Base-by-base conservation (phyloP, 2,329 filamentous ascomycete genomes). In the Ophiostoma quercus region DNA sequence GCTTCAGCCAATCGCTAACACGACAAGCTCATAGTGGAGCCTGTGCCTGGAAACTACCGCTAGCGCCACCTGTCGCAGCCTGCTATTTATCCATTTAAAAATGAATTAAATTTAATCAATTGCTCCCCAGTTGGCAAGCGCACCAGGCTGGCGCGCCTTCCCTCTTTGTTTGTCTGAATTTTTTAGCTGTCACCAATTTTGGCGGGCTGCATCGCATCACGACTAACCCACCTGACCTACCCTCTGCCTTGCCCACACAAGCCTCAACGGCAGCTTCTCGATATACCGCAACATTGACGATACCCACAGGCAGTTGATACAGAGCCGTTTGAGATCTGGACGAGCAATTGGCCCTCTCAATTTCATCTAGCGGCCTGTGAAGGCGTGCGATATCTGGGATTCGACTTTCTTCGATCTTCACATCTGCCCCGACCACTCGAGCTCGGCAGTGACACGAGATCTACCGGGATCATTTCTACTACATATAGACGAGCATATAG, bases 141-240 rank as follows among this genome's bases (percentile, higher is more conserved):
- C 60, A 63, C 60, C 60, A 37, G 60, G 60, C 60, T 63, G 60
- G 60, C 60, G 60, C 63, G 63, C 69, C 66, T 70, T 54, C 41
- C 67, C 37, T 66, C 69, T 66, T 43, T 65, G 69, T 69, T 39
- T 22, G 34, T 71, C 43, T 70, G n/a, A 68, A 70, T 68, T 68
- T 71, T 71, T 71, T 69, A 66, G 66, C 66, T 57, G 14, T 54
- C 68, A 69, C 43, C 25, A 25, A 66, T 37, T 47, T 47, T 67
- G 47, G 68, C 29, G 39, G 68, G 68, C 68, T 66, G 68, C 51
- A 37, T 63, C 37, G 47, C 34, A 43, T 60, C 25, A 63, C 57
- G 54, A 62, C 54, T 14, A 39, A 65, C 62, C 62, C 62, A 65
- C 62, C 8, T 65, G 2, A 39, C 32, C 32, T 63, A 2, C 16